These are phyloP conservation scores for Paracorniculantispora psalliotae DNA, from an alignment of 2,329 filamentous ascomycete species.

Conservation along the genomic window DNA sequence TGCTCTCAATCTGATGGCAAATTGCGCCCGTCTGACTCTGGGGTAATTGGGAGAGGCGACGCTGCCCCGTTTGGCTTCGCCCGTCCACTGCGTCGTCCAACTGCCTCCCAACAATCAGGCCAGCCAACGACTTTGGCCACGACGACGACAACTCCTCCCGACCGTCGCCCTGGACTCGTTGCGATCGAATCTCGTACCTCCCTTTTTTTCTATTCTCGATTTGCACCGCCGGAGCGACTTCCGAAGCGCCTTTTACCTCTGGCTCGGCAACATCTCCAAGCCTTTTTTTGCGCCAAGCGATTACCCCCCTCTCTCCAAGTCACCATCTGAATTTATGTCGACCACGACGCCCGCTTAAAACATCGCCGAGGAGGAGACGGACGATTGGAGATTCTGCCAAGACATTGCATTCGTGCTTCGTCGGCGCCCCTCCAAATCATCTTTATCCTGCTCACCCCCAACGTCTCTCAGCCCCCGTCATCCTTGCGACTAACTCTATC, in stretches of 20 bases:
- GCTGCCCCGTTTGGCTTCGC: slow-evolving; percentile 13
- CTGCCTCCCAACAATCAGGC: slow-evolving; percentile 3
- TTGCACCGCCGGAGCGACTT: background rate
- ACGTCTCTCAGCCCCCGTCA: background rate
- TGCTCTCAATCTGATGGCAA: slow-evolving; percentile 9
- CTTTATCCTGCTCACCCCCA: background rate
- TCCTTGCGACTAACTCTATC: slow-evolving; percentile 7
- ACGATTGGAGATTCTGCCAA: slow-evolving; percentile 2
- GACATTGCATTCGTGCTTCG: slow-evolving; percentile 4
- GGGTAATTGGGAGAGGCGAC: slow-evolving; percentile 15
- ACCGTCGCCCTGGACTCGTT: background rate
- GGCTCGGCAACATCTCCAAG: background rate
- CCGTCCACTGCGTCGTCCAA: slow-evolving; percentile 6
- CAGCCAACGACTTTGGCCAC: background rate
- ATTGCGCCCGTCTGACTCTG: background rate
- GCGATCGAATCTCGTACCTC: background rate
- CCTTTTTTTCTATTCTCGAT: background rate
- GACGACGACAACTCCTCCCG: background rate
- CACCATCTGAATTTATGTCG: slow-evolving; percentile 8
- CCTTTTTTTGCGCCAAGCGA: slow-evolving; percentile 4
- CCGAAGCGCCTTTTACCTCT: background rate
- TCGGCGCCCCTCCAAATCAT: background rate
- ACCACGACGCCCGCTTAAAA: background rate
- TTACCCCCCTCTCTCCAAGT: background rate
- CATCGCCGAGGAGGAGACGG: slow-evolving; percentile 5